These are phyloP conservation scores for Solanum hybrid DNA, from an alignment of 305 asterid species.

Conservation along the genomic window DNA sequence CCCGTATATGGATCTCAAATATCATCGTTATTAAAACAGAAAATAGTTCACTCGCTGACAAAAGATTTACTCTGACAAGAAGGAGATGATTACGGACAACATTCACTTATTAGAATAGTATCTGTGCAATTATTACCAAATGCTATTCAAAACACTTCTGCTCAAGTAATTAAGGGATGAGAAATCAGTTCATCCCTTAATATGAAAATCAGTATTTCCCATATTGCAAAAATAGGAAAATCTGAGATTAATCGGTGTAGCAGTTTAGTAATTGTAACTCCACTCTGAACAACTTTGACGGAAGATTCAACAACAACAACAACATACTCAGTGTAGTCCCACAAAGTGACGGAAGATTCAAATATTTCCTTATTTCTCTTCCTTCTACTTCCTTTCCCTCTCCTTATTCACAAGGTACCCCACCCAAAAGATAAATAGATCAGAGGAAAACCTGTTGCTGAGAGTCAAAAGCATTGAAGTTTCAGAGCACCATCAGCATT, in stretches of 20 bases:
- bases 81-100: not conserved
- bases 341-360: not conserved
- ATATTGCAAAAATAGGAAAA: not conserved
- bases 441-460: not conserved
- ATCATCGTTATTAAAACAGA: not conserved
- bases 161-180: not conserved
- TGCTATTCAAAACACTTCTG: not conserved
- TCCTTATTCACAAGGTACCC: not conserved
- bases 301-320: not conserved
- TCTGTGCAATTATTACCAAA: not conserved
- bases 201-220: not conserved
- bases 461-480: not conserved
- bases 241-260: not conserved
- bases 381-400: not conserved
- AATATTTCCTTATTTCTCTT: not conserved
- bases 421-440: not conserved
- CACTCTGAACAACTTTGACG: not conserved
- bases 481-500: not conserved
- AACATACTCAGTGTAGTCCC: not conserved
- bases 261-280: not conserved
- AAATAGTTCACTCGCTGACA: not conserved
- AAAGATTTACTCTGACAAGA: not conserved
- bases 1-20: not conserved
- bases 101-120: not conserved
- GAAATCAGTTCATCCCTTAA: not conserved